Base-by-base conservation (phyloP, 176 grass and related monocot species). In the Neostapfia colusana region DNA sequence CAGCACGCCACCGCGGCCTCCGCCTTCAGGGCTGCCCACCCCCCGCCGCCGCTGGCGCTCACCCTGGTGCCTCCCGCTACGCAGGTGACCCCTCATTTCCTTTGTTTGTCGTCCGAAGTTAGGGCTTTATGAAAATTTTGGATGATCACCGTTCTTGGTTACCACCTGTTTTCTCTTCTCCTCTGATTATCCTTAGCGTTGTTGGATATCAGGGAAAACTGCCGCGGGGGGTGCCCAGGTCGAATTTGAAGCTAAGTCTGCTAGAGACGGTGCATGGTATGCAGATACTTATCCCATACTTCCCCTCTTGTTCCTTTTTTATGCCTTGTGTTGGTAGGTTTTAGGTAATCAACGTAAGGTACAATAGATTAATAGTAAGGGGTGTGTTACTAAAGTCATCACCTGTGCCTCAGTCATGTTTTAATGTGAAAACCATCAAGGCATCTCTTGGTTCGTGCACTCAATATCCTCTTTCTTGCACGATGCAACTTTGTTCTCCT, bases 171-270 rank as follows among this genome's bases (percentile, higher is more conserved):
- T 56, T 25, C 57, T 60, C 28, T 28, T 15, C 16, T 58, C 5
- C 17, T 65, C 65, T 82, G 37, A 56, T 65, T 69, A 21, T 50
- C 10, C 27, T 41, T 38, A 26, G 4, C 10, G 21, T 55, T 50
- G 28, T 76, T 80, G 7, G 20, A 45, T 88, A 81, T 11, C 75
- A 78, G 62, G 85, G 13, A 88, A 87, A 68, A 81, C 7, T 83
- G 28, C 79, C 61, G 25, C 75, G 36, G 88, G 90, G 62, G 77
- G 76, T 75, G 45, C 70, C 31, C 72, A 65, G 28, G 72, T 90
- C 2, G 91, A 93, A 54, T 93, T 90, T 83, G 91, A 93, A 85
- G 91, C 91, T 41, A 93, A 93, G 62, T 93, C 91, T 31, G 91
- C 91, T 81, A 83, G 88, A 70, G 91, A 93, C 82, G 91, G 91